Evolutionary conservation across 768 basidiomycete species (phyloP).

Genomic region (Auriculariales sp.): DNA sequence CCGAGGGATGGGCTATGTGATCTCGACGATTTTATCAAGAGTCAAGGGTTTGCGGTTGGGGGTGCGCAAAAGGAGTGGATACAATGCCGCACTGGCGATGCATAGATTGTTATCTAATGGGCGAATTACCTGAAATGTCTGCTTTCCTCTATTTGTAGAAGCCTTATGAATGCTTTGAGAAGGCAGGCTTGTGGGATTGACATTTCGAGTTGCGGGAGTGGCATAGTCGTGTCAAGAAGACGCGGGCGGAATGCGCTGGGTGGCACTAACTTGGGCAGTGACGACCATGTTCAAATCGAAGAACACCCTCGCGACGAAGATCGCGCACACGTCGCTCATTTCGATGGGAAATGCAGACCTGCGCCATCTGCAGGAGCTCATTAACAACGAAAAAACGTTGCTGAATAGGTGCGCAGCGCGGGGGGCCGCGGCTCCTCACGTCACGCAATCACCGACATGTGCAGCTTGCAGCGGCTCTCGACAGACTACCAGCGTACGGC

Average conservation of each 20-base stretch:
- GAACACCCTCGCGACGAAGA: constrained; percentile 40
- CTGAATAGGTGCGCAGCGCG: constrained; percentile 44
- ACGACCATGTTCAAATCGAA: constrained; percentile 50
- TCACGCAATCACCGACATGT: constrained; percentile 1
- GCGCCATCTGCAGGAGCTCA: constrained; percentile 73
- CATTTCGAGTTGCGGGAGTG: too few species aligned
- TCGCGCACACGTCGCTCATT: constrained; percentile 81
- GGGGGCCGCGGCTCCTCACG: background rate
- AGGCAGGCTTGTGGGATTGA: too few species aligned
- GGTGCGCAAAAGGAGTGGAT: constrained; percentile 63
- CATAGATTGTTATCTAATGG: too few species aligned
- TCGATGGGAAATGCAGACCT: constrained; percentile 70
- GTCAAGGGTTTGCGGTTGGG: constrained; percentile 52
- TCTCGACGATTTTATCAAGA: constrained; percentile 50
- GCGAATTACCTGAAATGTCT: too few species aligned
- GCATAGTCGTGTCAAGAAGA: too few species aligned
- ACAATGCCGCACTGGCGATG: too few species aligned
- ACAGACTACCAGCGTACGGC: constrained; percentile 52
- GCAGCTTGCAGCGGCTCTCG: constrained; percentile 51
- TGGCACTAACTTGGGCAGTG: background rate
- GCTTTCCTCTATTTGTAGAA: too few species aligned
- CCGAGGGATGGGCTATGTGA: constrained; percentile 43
- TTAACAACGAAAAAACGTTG: constrained; percentile 75
- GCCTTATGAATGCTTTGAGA: too few species aligned
- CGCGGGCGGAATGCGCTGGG: too few species aligned